phyloP scores from a whole-genome alignment of 2,329 filamentous ascomycete genomes.

The Waltergamsia citrina region DNA sequence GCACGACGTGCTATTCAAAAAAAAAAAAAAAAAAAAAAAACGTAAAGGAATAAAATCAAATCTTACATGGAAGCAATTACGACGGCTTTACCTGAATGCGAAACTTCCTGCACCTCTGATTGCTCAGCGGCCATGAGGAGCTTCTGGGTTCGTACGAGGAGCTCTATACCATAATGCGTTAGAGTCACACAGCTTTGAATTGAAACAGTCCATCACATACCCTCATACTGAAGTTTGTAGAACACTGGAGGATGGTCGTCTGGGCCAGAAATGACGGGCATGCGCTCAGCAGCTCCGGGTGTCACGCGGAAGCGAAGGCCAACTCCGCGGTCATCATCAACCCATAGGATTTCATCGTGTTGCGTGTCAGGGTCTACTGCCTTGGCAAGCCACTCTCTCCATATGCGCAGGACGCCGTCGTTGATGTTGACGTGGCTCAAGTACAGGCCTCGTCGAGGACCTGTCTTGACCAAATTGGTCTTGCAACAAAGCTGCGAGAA shows the following conservation, averaged over 20 bases:
- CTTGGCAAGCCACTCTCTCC: slow-evolving; percentile 59
- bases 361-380: slow-evolving; percentile 12
- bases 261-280: slow-evolving; percentile 43
- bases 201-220: too few relatives aligned
- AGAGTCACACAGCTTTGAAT: too few relatives aligned
- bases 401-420: slow-evolving; percentile 61
- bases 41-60: neutral
- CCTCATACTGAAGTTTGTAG: slow-evolving; percentile 64
- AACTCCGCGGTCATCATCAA: slow-evolving; percentile 50
- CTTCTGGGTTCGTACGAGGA: slow-evolving; percentile 54
- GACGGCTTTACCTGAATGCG: slow-evolving; percentile 55
- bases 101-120: slow-evolving; percentile 49
- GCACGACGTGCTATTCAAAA: too few relatives aligned
- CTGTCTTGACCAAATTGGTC: slow-evolving; percentile 58
- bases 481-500: slow-evolving; percentile 67
- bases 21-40: neutral
- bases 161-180: too few relatives aligned
- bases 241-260: slow-evolving; percentile 59
- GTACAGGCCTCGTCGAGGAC: slow-evolving; percentile 51
- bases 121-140: slow-evolving; percentile 58
- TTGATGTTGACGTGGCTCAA: slow-evolving; percentile 55
- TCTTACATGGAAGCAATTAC: slow-evolving; percentile 41
- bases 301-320: slow-evolving; percentile 59
- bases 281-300: slow-evolving; percentile 20
- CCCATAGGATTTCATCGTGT: slow-evolving; percentile 50